A percentile compares a stretch with the other conserved stretches of the same genome.
phyloP scores from a whole-genome alignment of 2,329 filamentous ascomycete genomes.

The Penicillium sp. region DNA sequence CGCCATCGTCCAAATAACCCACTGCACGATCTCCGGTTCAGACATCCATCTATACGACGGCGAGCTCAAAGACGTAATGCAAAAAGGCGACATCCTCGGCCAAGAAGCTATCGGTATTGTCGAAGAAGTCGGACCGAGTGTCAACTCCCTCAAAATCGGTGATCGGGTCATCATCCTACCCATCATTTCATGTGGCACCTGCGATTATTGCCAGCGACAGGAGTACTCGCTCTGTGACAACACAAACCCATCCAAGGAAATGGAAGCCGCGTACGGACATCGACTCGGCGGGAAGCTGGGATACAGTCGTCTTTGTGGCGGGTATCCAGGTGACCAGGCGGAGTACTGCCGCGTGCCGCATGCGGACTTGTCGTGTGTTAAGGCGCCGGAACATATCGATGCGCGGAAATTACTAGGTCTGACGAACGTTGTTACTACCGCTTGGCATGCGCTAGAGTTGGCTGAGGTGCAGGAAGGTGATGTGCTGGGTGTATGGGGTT shows the following conservation, averaged over 20 bases:
- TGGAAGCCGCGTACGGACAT: constrained; percentile 31
- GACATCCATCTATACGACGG: constrained; percentile 37
- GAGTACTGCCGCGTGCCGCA: constrained; percentile 40
- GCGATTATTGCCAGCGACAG: constrained; percentile 31
- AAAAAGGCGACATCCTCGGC: constrained; percentile 31
- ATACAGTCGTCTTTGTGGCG: constrained; percentile 34
- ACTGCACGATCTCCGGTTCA: constrained; percentile 36
- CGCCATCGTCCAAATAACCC: constrained; percentile 36
- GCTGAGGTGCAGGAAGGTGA: constrained; percentile 33
- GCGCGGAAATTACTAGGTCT: constrained; percentile 34
- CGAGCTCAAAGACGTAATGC: constrained; percentile 30
- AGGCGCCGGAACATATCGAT: constrained; percentile 27
- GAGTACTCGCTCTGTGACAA: constrained; percentile 35
- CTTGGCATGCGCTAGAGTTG: constrained; percentile 37
- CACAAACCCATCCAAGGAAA: constrained; percentile 31
- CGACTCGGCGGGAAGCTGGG: constrained; percentile 36
- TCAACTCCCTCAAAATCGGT: constrained; percentile 23
- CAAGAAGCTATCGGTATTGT: constrained; percentile 34
- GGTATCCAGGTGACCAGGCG: constrained; percentile 39
- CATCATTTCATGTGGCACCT: constrained; percentile 33
- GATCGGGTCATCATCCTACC: constrained; percentile 35
- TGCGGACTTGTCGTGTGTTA: constrained; percentile 34
- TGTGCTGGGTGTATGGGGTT: constrained; percentile 36
- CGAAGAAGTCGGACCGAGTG: constrained; percentile 28
- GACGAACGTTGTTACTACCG: constrained; percentile 33